Conservation (phyloP, 1,284 basidiomycete species). For the Lentinus polychrous region DNA sequence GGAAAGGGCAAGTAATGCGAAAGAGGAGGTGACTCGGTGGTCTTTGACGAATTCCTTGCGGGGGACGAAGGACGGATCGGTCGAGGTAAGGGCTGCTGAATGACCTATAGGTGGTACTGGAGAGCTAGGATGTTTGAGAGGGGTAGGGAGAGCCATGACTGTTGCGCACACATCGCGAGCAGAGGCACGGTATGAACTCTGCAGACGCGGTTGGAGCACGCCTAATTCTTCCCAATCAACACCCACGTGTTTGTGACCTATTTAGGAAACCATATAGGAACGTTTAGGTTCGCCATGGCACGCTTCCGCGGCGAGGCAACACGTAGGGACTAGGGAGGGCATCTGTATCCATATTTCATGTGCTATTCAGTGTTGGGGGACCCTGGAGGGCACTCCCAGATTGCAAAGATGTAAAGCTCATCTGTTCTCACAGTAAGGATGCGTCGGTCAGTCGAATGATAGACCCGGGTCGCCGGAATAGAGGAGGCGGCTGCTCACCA, state of each 20-base stretch:
- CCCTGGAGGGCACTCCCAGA: no score
- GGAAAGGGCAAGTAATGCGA: constrained; percentile 62
- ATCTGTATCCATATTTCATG: no score
- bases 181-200: constrained; percentile 2
- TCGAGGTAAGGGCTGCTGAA: constrained; percentile 13
- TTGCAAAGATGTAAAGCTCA: no score
- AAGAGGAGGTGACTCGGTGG: constrained; percentile 46
- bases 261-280: neutral
- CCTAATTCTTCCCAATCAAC: neutral
- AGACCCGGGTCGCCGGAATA: no score
- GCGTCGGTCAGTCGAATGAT: no score
- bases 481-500: no score
- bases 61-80: constrained; percentile 42
- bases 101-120: constrained; percentile 1
- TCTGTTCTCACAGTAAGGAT: no score
- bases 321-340: no score
- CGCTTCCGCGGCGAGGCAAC: no score
- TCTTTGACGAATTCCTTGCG: constrained; percentile 65
- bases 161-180: constrained; percentile 6
- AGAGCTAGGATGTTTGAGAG: constrained; percentile 19
- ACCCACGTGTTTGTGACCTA: neutral
- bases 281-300: no score
- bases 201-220: constrained; percentile 5
- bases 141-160: constrained; percentile 13
- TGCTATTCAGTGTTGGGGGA: no score